phyloP scores from a whole-genome alignment of 176 grass and related monocot species.

The Secale cereale region DNA sequence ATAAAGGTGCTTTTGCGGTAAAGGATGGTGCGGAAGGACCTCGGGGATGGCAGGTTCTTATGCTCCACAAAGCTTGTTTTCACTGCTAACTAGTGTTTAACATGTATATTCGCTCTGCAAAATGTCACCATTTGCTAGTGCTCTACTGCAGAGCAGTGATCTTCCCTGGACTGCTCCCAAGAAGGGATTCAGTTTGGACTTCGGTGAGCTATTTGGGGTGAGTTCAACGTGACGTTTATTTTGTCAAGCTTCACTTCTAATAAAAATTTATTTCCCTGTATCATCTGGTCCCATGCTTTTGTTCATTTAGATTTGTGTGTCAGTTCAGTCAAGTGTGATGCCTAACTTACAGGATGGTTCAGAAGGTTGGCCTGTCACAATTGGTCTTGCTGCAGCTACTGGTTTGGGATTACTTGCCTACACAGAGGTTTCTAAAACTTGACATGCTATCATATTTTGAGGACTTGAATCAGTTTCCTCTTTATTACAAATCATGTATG shows the following conservation, averaged over 20 bases:
- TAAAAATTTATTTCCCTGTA: background rate
- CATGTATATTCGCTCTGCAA: constrained; percentile 21
- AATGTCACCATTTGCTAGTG: constrained; percentile 39
- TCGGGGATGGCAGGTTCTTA: constrained; percentile 80
- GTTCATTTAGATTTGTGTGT: background rate
- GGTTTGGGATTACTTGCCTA: constrained; percentile 80
- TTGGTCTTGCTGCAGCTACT: constrained; percentile 85
- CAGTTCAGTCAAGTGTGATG: background rate
- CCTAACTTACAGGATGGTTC: constrained; percentile 47
- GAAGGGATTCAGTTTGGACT: constrained; percentile 66
- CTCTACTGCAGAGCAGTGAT: constrained; percentile 70
- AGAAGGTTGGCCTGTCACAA: constrained; percentile 69
- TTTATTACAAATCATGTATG: background rate
- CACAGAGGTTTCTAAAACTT: constrained; percentile 56
- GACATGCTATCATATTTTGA: background rate
- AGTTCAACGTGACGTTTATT: constrained; percentile 28
- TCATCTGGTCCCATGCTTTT: background rate
- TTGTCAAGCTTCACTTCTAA: background rate
- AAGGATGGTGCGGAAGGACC: constrained; percentile 91
- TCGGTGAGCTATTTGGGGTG: constrained; percentile 67
- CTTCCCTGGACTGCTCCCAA: constrained; percentile 80
- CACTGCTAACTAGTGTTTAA: background rate
- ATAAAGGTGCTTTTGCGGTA: constrained; percentile 79
- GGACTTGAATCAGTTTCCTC: background rate
- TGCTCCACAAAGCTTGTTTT: constrained; percentile 12